These are phyloP conservation scores for Russula lepida DNA, from an alignment of 768 basidiomycete genomes.

Conservation along the genomic window DNA sequence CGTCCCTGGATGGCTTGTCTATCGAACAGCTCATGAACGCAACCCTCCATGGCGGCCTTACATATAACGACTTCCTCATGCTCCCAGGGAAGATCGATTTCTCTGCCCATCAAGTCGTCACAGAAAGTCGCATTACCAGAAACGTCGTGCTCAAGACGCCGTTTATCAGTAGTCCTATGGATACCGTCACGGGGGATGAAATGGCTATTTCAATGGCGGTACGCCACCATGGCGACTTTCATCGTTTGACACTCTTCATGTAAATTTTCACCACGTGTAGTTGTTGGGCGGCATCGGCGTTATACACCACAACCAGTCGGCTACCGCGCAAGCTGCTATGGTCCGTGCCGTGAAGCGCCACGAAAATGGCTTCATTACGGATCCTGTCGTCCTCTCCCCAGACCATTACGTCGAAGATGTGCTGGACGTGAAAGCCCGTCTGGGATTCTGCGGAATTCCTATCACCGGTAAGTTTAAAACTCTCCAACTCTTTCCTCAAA, in stretches of 20 bases:
- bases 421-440: slow-evolving; percentile 80
- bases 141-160: slow-evolving; percentile 91
- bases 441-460: slow-evolving; percentile 95
- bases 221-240: slow-evolving; percentile 25
- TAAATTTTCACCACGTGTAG: slow-evolving; percentile 28
- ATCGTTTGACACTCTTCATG: slow-evolving; percentile 1
- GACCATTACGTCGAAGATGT: slow-evolving; percentile 77
- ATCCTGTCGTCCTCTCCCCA: slow-evolving; percentile 84
- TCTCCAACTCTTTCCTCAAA: slow-evolving; percentile 3
- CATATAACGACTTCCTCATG: slow-evolving; percentile 95
- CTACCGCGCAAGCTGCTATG: slow-evolving; percentile 89
- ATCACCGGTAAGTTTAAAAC: slow-evolving; percentile 75
- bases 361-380: slow-evolving; percentile 97
- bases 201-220: slow-evolving; percentile 94
- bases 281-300: slow-evolving; percentile 96
- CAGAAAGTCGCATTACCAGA: slow-evolving; percentile 82
- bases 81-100: slow-evolving; percentile 97
- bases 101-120: slow-evolving; percentile 65
- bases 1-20: slow-evolving; percentile 72
- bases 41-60: slow-evolving; percentile 78
- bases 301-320: slow-evolving; percentile 90
- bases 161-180: slow-evolving; percentile 98
- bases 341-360: slow-evolving; percentile 96
- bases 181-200: slow-evolving; percentile 93
- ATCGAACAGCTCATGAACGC: slow-evolving; percentile 85